Base-by-base conservation (phyloP, 1,139 yeast genomes). In the Meyerozyma guilliermondii region DNA sequence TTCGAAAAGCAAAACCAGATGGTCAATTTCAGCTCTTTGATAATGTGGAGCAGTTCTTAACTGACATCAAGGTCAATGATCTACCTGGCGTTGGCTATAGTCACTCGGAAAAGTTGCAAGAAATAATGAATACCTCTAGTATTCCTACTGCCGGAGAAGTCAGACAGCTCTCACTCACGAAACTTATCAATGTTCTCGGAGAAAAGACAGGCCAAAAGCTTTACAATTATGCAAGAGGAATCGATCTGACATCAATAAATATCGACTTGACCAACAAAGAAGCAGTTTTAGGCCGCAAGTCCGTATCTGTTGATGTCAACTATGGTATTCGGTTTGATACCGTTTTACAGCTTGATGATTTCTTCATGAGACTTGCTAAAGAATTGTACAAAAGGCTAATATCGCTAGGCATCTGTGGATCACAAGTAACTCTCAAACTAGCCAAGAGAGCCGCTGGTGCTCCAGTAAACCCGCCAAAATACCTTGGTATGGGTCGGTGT, bases 31-130 rank as follows among this genome's bases (percentile, higher is more conserved):
- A 61, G 41, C 57, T 77, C 7, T 48, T 58, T 34, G 62, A 62
- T 2, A 56, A 65, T 2, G 54, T 68, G 1, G 53, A 58, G 0
- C 49, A 50, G 0, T 76, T 77, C 49, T 58, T 87, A 31, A 56
- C 62, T 7, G 50, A 59, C 1, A 57, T 83, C n/a, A 57, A 65
- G 5, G 68, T 88, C 0, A 59, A 66, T 6, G 80, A 77, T 39
- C 60, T 92, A n/a, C 98, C 98, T 0, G 97, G 98, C 0, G 75
- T 88, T n/a, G 98, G 98, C 0, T 50, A 60, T 3, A 71, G 81
- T 7, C 70, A 83, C 13, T 64, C 67, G 3, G 52, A 62, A 2
- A 78, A 74, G 50, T 46, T 2, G 47, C 48, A 2, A 60, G 44
- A 50, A 50, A 58, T 1, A 36, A 38, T 1, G 42, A 39, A 16